Conservation (phyloP, 768 basidiomycete species). For the Podaxis sp. region DNA sequence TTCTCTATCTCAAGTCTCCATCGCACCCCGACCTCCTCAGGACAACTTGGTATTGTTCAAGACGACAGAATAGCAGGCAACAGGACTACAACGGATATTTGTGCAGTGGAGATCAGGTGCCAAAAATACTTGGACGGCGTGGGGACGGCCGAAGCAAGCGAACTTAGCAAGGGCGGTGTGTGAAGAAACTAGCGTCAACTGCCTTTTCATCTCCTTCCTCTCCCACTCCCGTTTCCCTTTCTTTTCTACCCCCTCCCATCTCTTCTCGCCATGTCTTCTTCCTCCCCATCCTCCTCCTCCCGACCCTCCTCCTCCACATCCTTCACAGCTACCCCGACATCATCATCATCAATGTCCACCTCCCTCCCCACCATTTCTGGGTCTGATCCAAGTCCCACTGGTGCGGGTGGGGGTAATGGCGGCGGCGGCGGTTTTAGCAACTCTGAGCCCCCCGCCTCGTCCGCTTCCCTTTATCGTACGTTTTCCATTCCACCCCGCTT, state of each 20-base stretch:
- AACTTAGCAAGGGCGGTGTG: not conserved
- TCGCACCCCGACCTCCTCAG: not conserved
- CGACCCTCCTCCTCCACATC: not conserved
- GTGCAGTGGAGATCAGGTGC: not conserved
- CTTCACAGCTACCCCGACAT: not conserved
- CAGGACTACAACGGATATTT: not conserved
- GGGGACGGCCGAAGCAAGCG: not conserved
- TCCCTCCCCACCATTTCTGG: constrained; percentile 2
- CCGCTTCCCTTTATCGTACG: constrained; percentile 30
- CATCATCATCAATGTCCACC: not conserved
- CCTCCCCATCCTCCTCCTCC: not conserved
- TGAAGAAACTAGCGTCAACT: constrained; percentile 2
- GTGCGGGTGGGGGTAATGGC: not conserved
- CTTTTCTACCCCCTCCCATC: not conserved
- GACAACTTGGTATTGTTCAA: not conserved
- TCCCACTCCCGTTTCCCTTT: not conserved
- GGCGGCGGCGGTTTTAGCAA: not conserved
- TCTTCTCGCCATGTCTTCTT: not conserved
- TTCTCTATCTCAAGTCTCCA: not conserved
- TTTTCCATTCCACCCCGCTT: constrained; percentile 6
- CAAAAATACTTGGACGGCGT: constrained; percentile 9
- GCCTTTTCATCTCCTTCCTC: not conserved
- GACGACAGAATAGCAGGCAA: not conserved
- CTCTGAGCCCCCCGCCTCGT: constrained; percentile 18
- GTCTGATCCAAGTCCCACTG: not conserved